A percentile compares a stretch with the other conserved stretches of the same genome.
Conservation (phyloP, 2,329 filamentous ascomycete species). For the Talaromyces pinophilus region DNA sequence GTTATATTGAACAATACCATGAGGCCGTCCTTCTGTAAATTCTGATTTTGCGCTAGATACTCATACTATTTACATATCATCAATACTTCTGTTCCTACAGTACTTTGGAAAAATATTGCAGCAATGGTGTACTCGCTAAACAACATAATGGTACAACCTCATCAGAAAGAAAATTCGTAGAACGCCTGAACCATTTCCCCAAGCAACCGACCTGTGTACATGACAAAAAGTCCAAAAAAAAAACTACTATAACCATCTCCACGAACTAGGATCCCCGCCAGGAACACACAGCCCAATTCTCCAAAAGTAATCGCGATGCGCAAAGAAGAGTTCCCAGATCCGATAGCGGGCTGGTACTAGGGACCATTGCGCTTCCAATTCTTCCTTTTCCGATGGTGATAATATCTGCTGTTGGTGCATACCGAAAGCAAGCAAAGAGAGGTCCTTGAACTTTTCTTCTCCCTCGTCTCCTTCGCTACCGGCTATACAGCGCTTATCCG, state of each 20-base stretch:
- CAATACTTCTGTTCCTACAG: background rate
- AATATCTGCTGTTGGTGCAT: slow-evolving; percentile 4
- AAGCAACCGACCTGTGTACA: background rate
- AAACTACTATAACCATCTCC: slow-evolving; percentile 18
- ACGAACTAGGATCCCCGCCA: slow-evolving; percentile 55
- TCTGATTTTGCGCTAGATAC: background rate
- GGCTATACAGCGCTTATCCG: slow-evolving; percentile 71
- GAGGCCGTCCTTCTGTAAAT: slow-evolving; percentile 3
- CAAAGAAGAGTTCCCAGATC: slow-evolving; percentile 91
- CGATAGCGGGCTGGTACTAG: slow-evolving; percentile 59
- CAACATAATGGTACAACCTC: background rate
- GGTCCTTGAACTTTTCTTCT: background rate
- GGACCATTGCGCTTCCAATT: slow-evolving; percentile 24
- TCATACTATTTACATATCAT: background rate
- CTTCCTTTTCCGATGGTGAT: background rate
- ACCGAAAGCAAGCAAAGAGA: background rate
- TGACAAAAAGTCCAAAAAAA: too few species aligned
- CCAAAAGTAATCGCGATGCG: slow-evolving; percentile 97
- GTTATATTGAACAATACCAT: slow-evolving; percentile 11
- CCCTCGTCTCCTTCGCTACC: slow-evolving; percentile 49
- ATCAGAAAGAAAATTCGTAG: background rate
- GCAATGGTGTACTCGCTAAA: background rate
- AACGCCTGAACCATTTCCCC: background rate
- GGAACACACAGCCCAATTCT: slow-evolving; percentile 86
- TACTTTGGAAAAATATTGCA: background rate